Evolutionary conservation across 192 early-diverging fungal species (phyloP), one percentile per base, ranked within the genome.

Genomic region (Podila verticillata): DNA sequence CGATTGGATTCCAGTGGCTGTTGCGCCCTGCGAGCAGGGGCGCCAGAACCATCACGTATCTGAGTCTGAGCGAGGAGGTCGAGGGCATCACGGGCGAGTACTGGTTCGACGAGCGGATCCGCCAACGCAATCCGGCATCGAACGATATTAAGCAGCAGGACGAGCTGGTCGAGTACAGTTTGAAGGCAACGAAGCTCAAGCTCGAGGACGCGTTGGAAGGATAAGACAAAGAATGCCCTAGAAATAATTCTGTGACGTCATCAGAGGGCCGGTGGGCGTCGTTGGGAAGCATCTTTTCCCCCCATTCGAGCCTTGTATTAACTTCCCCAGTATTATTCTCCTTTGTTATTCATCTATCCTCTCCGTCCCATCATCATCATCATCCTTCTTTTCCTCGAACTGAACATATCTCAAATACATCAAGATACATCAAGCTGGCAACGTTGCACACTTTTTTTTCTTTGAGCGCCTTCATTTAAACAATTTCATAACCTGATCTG

Each of bases 51-150:
- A 63, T 80, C 57, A 47, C 54, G 19, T 80, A 80, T 28, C 48
- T 80, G 36, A 60, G 54, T 6, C 31, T 80, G 61, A 80, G 77
- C 34, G 77, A 80, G 61, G 77, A 80, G 65, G 77, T 80, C 2
- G 77, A 80, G 22, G 77, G 77, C 2, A 72, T 80, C 28, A 48
- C 65, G n/a, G 77, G 77, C 28, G 70, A 80, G 61, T 80, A 64
- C 34, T 80, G 77, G 77, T 80, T 80, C 31, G 77, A 80, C 26
- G 77, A 80, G 61, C 65, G 77, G 44, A 80, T 80, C 57, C 65
- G 77, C 29, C 64, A 56, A 44, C 64, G 66, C 5, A 80, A 80
- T 57, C 77, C 77, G 8, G 70, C 54, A 6, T 61, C 77, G 20
- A 49, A 63, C 28, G 70, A 80, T 32, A 39, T 65, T 6, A 57